Conservation (phyloP, 495 filamentous ascomycete genomes). For the Lophiotrema nucula region DNA sequence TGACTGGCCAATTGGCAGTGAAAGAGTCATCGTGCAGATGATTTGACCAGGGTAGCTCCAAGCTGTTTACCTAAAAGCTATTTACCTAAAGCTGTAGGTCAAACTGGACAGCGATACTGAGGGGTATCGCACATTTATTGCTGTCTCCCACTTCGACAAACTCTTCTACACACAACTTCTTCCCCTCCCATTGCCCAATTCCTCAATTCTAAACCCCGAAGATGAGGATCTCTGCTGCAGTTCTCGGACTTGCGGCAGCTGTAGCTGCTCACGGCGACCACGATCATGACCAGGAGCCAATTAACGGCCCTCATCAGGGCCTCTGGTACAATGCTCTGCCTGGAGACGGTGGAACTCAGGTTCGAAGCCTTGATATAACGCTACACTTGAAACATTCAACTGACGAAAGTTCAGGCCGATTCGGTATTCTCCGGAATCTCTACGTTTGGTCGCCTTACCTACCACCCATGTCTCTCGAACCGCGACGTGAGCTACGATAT, state of each 20-base stretch:
- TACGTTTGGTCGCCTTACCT: conserved; percentile 72
- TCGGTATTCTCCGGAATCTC: conserved; percentile 51
- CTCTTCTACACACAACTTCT: conserved; percentile 9
- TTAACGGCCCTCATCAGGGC: conserved; percentile 57
- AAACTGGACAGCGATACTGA: conserved; percentile 21
- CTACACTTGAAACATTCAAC: neutral
- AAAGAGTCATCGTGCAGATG: neutral
- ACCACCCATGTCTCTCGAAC: conserved; percentile 73
- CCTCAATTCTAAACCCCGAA: conserved; percentile 5
- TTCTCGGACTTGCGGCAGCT: conserved; percentile 41
- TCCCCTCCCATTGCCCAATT: conserved; percentile 3
- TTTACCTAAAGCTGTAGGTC: conserved; percentile 33
- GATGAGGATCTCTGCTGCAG: conserved; percentile 32
- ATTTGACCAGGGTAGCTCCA: conserved; percentile 20
- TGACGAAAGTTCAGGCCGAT: conserved; percentile 57
- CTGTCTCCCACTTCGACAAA: conserved; percentile 14
- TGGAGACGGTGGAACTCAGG: conserved; percentile 68
- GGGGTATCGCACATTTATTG: conserved; percentile 9
- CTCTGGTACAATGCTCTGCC: conserved; percentile 66
- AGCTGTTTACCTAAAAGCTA: conserved; percentile 36
- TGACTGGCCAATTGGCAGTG: conserved; percentile 1
- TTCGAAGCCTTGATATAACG: conserved; percentile 40
- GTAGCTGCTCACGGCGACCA: conserved; percentile 50
- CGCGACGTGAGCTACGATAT: conserved; percentile 50
- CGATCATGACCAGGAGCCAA: conserved; percentile 52